Conservation (phyloP, 2,329 filamentous ascomycete genomes). For the Hymenoscyphus linearis region DNA sequence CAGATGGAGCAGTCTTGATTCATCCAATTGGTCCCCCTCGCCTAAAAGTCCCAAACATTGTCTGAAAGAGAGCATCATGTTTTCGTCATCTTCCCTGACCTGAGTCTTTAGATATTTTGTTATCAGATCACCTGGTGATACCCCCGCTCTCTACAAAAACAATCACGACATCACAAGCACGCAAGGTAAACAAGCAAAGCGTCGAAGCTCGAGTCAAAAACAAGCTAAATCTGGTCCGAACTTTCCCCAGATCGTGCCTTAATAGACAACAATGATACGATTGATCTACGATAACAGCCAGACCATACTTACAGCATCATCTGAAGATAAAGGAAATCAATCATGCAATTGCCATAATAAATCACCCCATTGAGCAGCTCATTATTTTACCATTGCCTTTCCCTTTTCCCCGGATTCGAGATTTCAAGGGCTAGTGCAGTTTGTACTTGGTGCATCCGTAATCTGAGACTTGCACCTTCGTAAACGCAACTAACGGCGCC, state of each 20-base stretch:
- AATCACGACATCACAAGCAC: constrained; percentile 2
- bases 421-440: background rate
- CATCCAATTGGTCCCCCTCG: background rate
- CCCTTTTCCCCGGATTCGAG: background rate
- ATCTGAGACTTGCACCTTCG: background rate
- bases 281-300: background rate
- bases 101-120: background rate
- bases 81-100: background rate
- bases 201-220: background rate
- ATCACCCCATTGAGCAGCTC: constrained; percentile 10
- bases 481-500: constrained; percentile 5
- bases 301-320: background rate
- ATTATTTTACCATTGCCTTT: background rate
- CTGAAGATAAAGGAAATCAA: background rate
- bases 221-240: background rate
- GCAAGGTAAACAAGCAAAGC: constrained; percentile 3
- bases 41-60: background rate
- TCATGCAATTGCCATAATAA: constrained; percentile 11
- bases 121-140: background rate
- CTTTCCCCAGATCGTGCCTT: background rate
- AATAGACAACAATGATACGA: background rate
- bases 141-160: background rate
- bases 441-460: background rate
- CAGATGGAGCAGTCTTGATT: background rate
- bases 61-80: background rate